phyloP scores from a whole-genome alignment of 352 stramenopile species.

The Blastocystis sp. region DNA sequence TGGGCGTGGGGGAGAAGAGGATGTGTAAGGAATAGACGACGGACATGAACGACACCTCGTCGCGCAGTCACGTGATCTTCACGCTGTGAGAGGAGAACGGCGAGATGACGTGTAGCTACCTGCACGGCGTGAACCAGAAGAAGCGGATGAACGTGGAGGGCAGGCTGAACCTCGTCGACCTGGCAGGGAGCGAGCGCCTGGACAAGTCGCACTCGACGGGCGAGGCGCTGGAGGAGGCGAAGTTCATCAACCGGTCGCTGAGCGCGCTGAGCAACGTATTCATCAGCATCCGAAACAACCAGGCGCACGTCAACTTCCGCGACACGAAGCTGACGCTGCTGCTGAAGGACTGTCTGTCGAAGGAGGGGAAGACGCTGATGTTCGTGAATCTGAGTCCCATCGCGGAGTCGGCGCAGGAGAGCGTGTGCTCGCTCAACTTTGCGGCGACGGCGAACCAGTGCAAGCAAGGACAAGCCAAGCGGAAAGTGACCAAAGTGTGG shows the following conservation, averaged over 20 bases:
- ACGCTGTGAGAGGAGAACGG: constrained; percentile 83
- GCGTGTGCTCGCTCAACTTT: constrained; percentile 96
- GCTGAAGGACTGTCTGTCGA: constrained; percentile 95
- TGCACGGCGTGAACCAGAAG: constrained; percentile 86
- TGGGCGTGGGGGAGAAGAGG: constrained; percentile 78
- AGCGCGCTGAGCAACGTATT: constrained; percentile 94
- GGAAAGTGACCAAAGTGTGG: constrained; percentile 34
- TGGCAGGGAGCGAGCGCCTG: constrained; percentile 94
- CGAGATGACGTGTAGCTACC: constrained; percentile 57
- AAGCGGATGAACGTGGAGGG: constrained; percentile 88
- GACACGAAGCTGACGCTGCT: constrained; percentile 99
- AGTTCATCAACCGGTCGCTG: constrained; percentile 99
- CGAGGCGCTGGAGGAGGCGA: constrained; percentile 91
- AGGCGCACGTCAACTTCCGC: constrained; percentile 90
- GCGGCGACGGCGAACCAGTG: constrained; percentile 79
- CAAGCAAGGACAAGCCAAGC: constrained; percentile 63
- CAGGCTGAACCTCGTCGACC: constrained; percentile 89
- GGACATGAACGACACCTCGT: constrained; percentile 97
- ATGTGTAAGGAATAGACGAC: constrained; percentile 83
- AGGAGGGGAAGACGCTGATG: constrained; percentile 99
- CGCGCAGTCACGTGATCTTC: constrained; percentile 95
- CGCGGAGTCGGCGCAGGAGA: constrained; percentile 90
- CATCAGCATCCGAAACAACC: constrained; percentile 96
- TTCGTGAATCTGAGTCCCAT: constrained; percentile 98
- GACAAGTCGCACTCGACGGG: constrained; percentile 89